Conservation (phyloP, 371 early-diverging fungal genomes). For the Apophysomyces elegans region DNA sequence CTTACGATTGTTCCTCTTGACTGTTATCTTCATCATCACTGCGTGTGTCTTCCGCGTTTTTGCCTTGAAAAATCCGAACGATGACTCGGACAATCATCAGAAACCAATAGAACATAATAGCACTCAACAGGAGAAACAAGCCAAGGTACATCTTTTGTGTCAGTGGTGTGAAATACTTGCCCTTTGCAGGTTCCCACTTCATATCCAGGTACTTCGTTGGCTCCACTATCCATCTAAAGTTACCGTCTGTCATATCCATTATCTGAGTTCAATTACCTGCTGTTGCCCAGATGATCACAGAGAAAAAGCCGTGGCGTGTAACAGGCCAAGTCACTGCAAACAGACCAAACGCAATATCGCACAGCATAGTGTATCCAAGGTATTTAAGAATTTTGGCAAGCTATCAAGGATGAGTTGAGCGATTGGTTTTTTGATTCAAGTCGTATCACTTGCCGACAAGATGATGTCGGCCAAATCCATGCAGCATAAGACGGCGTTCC, state of each 20-base stretch:
- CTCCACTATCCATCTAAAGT: constrained; percentile 36
- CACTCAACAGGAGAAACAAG: constrained; percentile 65
- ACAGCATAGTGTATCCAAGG: constrained; percentile 55
- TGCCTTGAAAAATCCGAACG: constrained; percentile 62
- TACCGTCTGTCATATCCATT: neutral
- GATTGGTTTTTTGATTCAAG: neutral
- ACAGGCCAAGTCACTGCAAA: constrained; percentile 82
- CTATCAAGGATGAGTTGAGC: constrained; percentile 19
- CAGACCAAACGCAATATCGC: constrained; percentile 74
- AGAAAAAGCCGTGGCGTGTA: constrained; percentile 73
- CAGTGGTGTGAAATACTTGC: constrained; percentile 58
- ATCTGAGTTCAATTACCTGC: constrained; percentile 31
- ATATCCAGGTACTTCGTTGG: constrained; percentile 49
- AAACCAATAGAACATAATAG: constrained; percentile 80
- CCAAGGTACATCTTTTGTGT: constrained; percentile 60
- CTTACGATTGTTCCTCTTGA: constrained; percentile 15
- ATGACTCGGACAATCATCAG: constrained; percentile 72
- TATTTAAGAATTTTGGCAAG: constrained; percentile 81
- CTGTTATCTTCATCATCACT: constrained; percentile 67
- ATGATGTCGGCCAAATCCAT: constrained; percentile 88
- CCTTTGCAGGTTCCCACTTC: constrained; percentile 72
- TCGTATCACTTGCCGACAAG: constrained; percentile 56
- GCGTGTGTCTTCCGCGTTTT: constrained; percentile 73
- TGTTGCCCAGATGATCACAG: constrained; percentile 59
- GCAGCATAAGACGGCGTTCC: constrained; percentile 77